Conservation (phyloP, 345 rosid genomes). For the Hibiscus tridactylites region DNA sequence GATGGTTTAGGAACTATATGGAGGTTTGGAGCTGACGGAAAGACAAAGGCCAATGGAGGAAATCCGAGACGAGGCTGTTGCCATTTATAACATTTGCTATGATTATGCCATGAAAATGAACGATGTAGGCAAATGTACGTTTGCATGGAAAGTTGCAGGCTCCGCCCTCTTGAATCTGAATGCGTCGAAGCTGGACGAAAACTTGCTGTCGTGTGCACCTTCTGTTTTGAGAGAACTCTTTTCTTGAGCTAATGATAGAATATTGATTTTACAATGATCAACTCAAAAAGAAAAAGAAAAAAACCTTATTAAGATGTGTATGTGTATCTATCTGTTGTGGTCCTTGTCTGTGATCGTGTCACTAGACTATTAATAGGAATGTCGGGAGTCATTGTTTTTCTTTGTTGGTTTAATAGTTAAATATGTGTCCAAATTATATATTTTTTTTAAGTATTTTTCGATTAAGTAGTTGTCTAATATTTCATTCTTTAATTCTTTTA, state of each 20-base stretch:
- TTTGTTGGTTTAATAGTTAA: too few species aligned
- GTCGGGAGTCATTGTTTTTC: too few species aligned
- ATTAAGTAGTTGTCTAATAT: too few species aligned
- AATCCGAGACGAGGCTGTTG: conserved; percentile 38
- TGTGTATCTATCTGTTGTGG: too few species aligned
- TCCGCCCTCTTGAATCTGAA: conserved; percentile 40
- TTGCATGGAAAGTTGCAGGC: conserved; percentile 80
- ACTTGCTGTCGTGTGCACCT: conserved; percentile 16
- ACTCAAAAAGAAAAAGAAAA: too few species aligned
- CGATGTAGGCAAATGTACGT: conserved; percentile 17
- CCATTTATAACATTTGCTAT: conserved; percentile 42
- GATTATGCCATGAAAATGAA: conserved; percentile 23
- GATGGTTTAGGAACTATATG: conserved; percentile 39
- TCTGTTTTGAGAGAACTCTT: conserved; percentile 38
- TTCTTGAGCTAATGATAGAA: conserved; percentile 10
- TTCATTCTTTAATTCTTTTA: too few species aligned
- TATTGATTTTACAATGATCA: background rate
- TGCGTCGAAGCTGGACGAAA: conserved; percentile 13
- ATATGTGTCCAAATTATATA: too few species aligned
- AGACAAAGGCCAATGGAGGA: conserved; percentile 36
- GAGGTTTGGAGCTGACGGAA: conserved; percentile 34
- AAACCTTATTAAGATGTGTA: too few species aligned
- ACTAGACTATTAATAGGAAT: too few species aligned
- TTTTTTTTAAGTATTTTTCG: too few species aligned
- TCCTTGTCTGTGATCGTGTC: too few species aligned